Base-by-base conservation (phyloP, 2,329 filamentous ascomycete species). In the Curvularia lunata region DNA sequence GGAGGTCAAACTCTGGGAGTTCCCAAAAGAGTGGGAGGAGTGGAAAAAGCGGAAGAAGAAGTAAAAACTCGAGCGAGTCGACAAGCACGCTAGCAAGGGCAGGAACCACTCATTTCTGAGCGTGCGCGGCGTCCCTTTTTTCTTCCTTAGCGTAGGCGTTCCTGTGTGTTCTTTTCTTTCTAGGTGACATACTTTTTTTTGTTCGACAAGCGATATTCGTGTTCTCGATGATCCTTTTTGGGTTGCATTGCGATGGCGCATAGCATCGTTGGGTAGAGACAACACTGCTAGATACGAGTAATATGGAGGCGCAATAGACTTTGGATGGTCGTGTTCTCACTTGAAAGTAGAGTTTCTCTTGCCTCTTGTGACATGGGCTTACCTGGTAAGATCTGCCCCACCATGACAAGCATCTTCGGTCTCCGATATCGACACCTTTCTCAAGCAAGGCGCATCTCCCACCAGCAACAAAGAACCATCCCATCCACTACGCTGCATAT, bases 1-100 rank as follows among this genome's bases (percentile, higher is more conserved):
- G 57, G 18, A 65, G 72, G 52, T 70, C 70, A 30, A 69, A 65
- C 48, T 71, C 69, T 10, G 58, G 68, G 40, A 65, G 66, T 13
- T 73, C 70, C 58, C 56, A 46, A 13, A 64, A 57, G 18, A 73
- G 70, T 28, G 60, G 54, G 52, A 60, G 40, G 57, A 72, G 68
- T 52, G 54, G 52, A 52, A 60, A 34, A 57, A 72, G 68, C 49
- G 59, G 55, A 40, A 61, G 59, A 43, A 61, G 52, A 49, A 61
- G 50, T 38, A 59, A 59, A 43, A 52, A 48, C 52, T 55, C 46
- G 27, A 48, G 48, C 43, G 56, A 60, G 34, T 56, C 43, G 18
- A 32, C 51, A 27, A 62, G 53, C 51, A 54, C 52, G 10, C 13
- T 68, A 27, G 38, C n/a, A 12, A 54, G 61, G 54, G 54, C 52